phyloP scores from a whole-genome alignment of 352 stramenopile species.

The Aphanomyces cochlioides region DNA sequence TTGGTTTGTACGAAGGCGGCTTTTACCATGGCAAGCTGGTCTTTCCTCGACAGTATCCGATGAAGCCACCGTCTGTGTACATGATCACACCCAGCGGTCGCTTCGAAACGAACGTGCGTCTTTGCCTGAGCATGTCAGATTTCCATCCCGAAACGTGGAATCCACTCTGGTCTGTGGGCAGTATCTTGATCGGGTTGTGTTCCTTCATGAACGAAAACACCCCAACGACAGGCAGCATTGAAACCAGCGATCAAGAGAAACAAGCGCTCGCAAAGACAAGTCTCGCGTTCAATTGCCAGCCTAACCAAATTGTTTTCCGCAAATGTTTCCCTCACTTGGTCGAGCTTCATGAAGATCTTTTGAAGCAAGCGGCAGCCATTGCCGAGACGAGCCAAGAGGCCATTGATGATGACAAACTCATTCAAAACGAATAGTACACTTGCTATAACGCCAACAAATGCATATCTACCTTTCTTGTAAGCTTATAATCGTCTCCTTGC shows the following conservation, averaged over 20 bases:
- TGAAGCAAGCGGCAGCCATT: slow-evolving; percentile 27
- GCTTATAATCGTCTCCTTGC: too few relatives aligned
- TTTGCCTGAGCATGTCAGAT: slow-evolving; percentile 95
- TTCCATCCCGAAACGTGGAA: slow-evolving; percentile 96
- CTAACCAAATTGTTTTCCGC: slow-evolving; percentile 67
- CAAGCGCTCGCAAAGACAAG: slow-evolving; percentile 47
- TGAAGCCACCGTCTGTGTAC: slow-evolving; percentile 93
- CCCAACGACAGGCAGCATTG: slow-evolving; percentile 87
- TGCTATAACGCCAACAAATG: too few relatives aligned
- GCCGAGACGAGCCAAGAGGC: background rate
- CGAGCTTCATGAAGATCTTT: slow-evolving; percentile 58
- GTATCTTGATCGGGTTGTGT: slow-evolving; percentile 94
- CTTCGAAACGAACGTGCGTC: slow-evolving; percentile 91
- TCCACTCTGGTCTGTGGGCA: slow-evolving; percentile 95
- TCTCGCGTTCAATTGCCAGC: slow-evolving; percentile 77
- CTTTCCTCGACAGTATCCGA: slow-evolving; percentile 94
- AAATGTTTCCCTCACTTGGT: slow-evolving; percentile 89
- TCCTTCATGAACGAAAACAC: slow-evolving; percentile 88
- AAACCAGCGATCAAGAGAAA: slow-evolving; percentile 69
- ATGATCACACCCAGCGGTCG: slow-evolving; percentile 94
- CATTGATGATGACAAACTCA: too few relatives aligned
- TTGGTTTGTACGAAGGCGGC: slow-evolving; percentile 81
- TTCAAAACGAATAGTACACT: too few relatives aligned
- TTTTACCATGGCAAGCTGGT: slow-evolving; percentile 90
- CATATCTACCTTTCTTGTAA: too few relatives aligned